Conservation (phyloP, 2,329 filamentous ascomycete genomes). For the Lachnellula cervina region DNA sequence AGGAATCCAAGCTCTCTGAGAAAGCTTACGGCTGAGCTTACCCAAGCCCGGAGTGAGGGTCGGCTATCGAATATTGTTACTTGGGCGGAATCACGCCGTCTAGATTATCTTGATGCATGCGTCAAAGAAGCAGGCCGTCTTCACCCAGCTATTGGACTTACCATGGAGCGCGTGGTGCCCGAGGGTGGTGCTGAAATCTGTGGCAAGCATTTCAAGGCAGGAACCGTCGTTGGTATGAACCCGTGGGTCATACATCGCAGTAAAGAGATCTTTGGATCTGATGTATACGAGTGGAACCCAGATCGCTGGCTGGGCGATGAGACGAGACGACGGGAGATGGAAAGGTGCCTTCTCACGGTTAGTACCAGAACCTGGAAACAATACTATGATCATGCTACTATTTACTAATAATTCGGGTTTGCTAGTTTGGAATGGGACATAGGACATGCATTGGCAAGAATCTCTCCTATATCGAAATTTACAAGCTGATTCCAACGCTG, state of each 20-base stretch:
- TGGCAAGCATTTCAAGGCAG: slow-evolving; percentile 33
- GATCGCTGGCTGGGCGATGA: slow-evolving; percentile 43
- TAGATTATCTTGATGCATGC: slow-evolving; percentile 45
- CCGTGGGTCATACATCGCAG: slow-evolving; percentile 38
- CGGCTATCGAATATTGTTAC: neutral
- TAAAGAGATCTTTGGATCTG: slow-evolving; percentile 38
- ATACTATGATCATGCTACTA: neutral
- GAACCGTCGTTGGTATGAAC: slow-evolving; percentile 38
- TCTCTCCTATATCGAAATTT: slow-evolving; percentile 38
- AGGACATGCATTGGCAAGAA: slow-evolving; percentile 40
- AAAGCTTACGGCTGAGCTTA: slow-evolving; percentile 34
- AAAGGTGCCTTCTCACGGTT: slow-evolving; percentile 27
- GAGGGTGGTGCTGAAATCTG: slow-evolving; percentile 34
- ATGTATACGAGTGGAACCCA: slow-evolving; percentile 41
- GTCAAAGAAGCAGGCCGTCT: slow-evolving; percentile 35
- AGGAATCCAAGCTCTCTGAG: slow-evolving; percentile 25
- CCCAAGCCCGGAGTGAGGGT: slow-evolving; percentile 8
- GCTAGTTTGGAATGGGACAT: slow-evolving; percentile 38
- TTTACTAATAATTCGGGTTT: slow-evolving; percentile 18
- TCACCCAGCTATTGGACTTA: slow-evolving; percentile 44
- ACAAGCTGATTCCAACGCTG: slow-evolving; percentile 38
- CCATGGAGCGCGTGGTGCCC: slow-evolving; percentile 48
- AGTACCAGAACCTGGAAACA: slow-evolving; percentile 10
- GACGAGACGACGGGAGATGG: slow-evolving; percentile 28
- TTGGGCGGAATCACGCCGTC: slow-evolving; percentile 23